These are phyloP conservation scores for Davidsoniella virescens DNA, from an alignment of 2,329 filamentous ascomycete species.

Conservation along the genomic window DNA sequence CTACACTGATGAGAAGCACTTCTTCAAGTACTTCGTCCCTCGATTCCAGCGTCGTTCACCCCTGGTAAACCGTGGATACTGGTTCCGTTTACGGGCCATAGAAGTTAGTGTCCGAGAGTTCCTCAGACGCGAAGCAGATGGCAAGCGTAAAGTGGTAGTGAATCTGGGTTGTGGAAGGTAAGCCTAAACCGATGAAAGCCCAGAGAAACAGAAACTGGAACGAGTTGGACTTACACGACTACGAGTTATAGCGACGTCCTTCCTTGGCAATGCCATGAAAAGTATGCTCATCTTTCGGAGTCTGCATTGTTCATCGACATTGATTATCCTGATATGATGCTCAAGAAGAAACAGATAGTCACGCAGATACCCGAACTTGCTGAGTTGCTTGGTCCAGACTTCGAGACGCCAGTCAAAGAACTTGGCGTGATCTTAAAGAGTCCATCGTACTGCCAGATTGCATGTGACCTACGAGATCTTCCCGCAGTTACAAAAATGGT, in stretches of 20 bases:
- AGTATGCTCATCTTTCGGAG: conserved; percentile 42
- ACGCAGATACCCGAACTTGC: conserved; percentile 42
- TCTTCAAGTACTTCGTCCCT: conserved; percentile 73
- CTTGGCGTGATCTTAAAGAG: conserved; percentile 43
- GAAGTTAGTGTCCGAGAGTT: conserved; percentile 62
- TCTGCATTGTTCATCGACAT: conserved; percentile 62
- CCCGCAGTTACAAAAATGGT: conserved; percentile 42
- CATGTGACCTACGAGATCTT: conserved; percentile 63
- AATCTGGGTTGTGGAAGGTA: conserved; percentile 86
- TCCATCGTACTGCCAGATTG: conserved; percentile 59
- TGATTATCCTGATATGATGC: conserved; percentile 68
- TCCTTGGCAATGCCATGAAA: conserved; percentile 64
- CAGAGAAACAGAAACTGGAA: too few species aligned
- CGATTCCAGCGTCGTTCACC: conserved; percentile 74
- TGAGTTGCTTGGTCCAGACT: conserved; percentile 20
- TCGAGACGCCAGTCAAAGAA: conserved; percentile 18
- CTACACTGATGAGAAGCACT: conserved; percentile 59
- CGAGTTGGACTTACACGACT: background rate
- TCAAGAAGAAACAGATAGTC: conserved; percentile 55
- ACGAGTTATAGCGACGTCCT: conserved; percentile 56
- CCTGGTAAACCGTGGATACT: conserved; percentile 79
- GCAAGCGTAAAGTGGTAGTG: conserved; percentile 54
- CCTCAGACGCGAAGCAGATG: conserved; percentile 29
- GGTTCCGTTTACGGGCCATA: conserved; percentile 69
- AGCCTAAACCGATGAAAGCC: conserved; percentile 20